phyloP scores from a whole-genome alignment of 768 basidiomycete species.

The Boletellus ananiceps region DNA sequence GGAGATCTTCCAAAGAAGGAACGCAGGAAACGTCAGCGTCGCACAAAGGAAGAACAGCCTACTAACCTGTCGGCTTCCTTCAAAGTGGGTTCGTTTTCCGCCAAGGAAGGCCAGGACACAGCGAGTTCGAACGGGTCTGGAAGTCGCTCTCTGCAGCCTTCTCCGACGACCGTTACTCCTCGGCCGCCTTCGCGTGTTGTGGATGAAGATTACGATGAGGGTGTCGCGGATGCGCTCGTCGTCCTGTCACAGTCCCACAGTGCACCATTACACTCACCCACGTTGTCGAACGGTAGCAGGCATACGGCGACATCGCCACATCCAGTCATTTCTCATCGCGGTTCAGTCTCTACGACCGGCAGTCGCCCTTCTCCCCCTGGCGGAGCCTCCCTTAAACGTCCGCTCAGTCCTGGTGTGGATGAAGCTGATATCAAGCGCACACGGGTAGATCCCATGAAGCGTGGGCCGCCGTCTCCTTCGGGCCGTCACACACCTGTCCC shows the following conservation, averaged over 20 bases:
- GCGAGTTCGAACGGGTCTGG: constrained; percentile 63
- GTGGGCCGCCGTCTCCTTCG: constrained; percentile 48
- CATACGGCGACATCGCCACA: constrained; percentile 47
- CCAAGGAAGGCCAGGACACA: constrained; percentile 54
- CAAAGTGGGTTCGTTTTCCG: constrained; percentile 31
- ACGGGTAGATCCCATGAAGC: constrained; percentile 50
- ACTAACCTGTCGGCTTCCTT: constrained; percentile 31
- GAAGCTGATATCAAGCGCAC: constrained; percentile 62
- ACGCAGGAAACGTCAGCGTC: constrained; percentile 44
- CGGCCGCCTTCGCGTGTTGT: constrained; percentile 62
- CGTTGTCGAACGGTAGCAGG: constrained; percentile 54
- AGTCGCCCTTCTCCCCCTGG: constrained; percentile 63
- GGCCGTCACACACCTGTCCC: constrained; percentile 53
- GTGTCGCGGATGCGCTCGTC: constrained; percentile 82
- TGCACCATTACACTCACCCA: constrained; percentile 45
- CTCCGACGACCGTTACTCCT: constrained; percentile 59
- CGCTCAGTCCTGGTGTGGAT: constrained; percentile 63
- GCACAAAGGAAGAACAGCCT: constrained; percentile 42
- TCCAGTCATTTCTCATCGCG: constrained; percentile 49
- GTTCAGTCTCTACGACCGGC: constrained; percentile 62
- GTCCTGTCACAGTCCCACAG: constrained; percentile 48
- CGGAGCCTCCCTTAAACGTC: constrained; percentile 52
- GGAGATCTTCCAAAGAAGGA: constrained; percentile 54
- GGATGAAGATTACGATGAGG: constrained; percentile 95
- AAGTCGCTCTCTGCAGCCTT: constrained; percentile 63